Percentiles rank a stretch among this genome's conserved stretches.
phyloP scores from a whole-genome alignment of 225 moss, liverwort and hornwort genomes.

The Polytrichum formosum region DNA sequence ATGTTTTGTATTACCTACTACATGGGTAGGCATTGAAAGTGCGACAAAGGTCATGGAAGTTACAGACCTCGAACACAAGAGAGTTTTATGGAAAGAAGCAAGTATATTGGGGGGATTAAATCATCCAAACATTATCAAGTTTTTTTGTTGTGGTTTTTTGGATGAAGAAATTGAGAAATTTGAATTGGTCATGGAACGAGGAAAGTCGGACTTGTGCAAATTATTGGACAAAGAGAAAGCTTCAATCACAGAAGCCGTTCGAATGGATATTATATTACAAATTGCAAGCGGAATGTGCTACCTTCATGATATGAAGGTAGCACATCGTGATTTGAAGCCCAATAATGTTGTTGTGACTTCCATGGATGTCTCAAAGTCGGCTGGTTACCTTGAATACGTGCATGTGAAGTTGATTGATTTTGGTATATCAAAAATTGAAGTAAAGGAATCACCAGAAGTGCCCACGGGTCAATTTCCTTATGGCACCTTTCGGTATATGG shows the following conservation, averaged over 20 bases:
- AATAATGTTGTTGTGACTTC: not conserved
- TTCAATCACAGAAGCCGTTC: not conserved
- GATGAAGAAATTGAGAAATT: too few species aligned
- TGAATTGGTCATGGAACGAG: constrained; percentile 7
- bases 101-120: not conserved
- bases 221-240: not conserved
- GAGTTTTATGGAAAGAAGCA: not conserved
- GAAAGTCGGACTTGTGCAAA: not conserved
- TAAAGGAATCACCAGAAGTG: not conserved
- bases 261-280: not conserved
- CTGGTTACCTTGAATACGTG: not conserved
- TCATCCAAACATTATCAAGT: constrained; percentile 4
- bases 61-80: not conserved
- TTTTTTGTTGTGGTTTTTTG: constrained; percentile 8
- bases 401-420: not conserved
- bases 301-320: constrained; percentile 7
- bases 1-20: not conserved
- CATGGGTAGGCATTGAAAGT: not conserved
- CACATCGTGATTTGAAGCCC: constrained; percentile 10
- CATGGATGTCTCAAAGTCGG: not conserved
- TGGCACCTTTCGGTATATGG: constrained; percentile 1
- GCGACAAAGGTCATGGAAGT: not conserved
- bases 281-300: constrained; percentile 11
- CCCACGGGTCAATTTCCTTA: not conserved
- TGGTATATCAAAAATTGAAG: constrained; percentile 4